Conservation (phyloP, 163 green algal genomes). For the Trebouxia gelatinosa region DNA sequence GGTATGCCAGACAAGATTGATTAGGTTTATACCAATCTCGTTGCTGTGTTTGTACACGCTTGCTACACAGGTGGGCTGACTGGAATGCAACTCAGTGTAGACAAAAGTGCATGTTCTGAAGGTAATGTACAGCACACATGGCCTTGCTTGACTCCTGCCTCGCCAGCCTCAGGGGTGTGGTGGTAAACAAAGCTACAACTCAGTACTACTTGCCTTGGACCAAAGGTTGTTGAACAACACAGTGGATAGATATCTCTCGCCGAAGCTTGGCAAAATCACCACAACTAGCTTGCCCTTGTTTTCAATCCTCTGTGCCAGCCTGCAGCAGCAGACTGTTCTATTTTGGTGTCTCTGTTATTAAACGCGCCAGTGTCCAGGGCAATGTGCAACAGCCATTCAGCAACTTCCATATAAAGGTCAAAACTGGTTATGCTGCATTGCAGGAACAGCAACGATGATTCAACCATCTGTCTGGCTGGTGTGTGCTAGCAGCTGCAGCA, state of each 20-base stretch:
- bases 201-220: slow-evolving; percentile 34
- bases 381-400: not conserved
- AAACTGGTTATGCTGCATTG: not conserved
- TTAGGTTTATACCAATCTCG: no score
- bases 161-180: not conserved
- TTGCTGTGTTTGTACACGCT: no score
- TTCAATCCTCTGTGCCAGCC: slow-evolving; percentile 68
- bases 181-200: not conserved
- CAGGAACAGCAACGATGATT: no score
- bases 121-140: not conserved
- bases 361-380: not conserved
- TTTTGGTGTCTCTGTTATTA: no score
- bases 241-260: slow-evolving; percentile 84
- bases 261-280: slow-evolving; percentile 76
- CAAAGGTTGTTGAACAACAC: slow-evolving; percentile 83
- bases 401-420: not conserved
- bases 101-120: no score
- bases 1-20: no score
- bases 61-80: no score
- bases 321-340: no score
- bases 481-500: no score
- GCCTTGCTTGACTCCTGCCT: not conserved
- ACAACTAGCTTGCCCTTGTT: slow-evolving; percentile 85
- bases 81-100: no score
- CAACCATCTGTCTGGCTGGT: no score